phyloP scores from a whole-genome alignment of 1,284 basidiomycete genomes.

The Heterobasidion parviporum region DNA sequence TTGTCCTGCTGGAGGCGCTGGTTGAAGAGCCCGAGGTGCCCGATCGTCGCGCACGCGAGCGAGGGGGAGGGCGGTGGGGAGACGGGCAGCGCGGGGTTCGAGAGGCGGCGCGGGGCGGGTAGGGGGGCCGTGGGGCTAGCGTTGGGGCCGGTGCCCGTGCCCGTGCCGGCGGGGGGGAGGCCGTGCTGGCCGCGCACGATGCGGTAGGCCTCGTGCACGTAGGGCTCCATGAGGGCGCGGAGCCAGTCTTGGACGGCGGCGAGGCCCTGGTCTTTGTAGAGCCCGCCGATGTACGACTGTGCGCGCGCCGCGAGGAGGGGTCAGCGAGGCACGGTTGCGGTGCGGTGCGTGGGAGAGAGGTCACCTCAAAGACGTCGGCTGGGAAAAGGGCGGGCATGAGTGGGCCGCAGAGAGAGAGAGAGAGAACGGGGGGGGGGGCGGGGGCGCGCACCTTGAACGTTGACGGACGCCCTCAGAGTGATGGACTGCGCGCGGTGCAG shows the following conservation, averaged over 20 bases:
- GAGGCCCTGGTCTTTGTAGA: conserved; percentile 62
- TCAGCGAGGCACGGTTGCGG: not conserved
- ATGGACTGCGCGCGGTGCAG: conserved; percentile 65
- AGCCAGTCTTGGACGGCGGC: conserved; percentile 50
- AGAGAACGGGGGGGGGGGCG: not conserved
- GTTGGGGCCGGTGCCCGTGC: not conserved
- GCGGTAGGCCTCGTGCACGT: conserved; percentile 49
- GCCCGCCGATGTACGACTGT: conserved; percentile 67
- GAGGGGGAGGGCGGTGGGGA: conserved; percentile 19
- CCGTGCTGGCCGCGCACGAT: conserved; percentile 57
- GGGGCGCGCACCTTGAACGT: conserved; percentile 55
- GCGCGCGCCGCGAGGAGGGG: not conserved
- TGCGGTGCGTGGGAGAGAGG: not conserved
- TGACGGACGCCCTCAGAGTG: conserved; percentile 51
- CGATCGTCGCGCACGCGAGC: conserved; percentile 29
- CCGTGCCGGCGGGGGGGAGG: conserved; percentile 24
- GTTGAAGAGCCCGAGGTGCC: conserved; percentile 71
- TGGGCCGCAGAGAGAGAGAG: not conserved
- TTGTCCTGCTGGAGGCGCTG: conserved; percentile 55
- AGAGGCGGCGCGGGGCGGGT: conserved; percentile 8
- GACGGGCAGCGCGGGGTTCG: not conserved
- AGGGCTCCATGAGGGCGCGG: conserved; percentile 50
- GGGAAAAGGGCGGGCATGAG: conserved; percentile 2
- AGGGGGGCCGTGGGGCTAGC: not conserved
- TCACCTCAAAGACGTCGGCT: conserved; percentile 74